Conservation (phyloP, 768 basidiomycete species). For the Cyathus striatus region DNA sequence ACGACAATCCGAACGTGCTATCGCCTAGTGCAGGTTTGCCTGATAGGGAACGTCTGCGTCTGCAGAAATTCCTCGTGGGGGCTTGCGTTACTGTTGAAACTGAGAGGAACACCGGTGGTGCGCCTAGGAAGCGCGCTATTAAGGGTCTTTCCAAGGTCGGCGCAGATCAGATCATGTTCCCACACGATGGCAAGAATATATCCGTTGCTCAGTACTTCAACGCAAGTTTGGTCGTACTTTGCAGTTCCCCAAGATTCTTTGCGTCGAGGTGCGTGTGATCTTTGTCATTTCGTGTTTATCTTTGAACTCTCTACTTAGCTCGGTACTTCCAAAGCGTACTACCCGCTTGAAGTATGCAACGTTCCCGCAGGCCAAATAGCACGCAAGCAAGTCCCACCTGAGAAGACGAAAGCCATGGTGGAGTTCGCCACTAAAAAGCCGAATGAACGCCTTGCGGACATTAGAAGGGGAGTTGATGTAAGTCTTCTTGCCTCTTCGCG, state of each 20-base stretch:
- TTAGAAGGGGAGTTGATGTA: constrained; percentile 48
- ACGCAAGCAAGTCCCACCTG: constrained; percentile 62
- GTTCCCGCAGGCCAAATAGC: constrained; percentile 66
- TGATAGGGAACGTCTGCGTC: constrained; percentile 42
- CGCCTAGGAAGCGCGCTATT: constrained; percentile 41
- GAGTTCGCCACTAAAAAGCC: constrained; percentile 67
- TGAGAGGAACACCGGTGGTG: too few relatives aligned
- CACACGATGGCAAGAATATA: constrained; percentile 31
- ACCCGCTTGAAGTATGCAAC: constrained; percentile 64
- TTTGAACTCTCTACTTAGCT: background rate
- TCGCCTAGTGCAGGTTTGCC: constrained; percentile 35
- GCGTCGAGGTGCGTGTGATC: constrained; percentile 41
- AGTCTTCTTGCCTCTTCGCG: background rate
- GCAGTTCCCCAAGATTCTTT: constrained; percentile 41
- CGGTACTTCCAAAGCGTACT: constrained; percentile 41
- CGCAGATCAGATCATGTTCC: constrained; percentile 45
- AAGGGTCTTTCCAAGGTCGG: constrained; percentile 47
- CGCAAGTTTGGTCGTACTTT: constrained; percentile 24
- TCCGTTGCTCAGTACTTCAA: constrained; percentile 15
- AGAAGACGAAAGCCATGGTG: constrained; percentile 58
- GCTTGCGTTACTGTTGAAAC: constrained; percentile 24
- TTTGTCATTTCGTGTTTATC: constrained; percentile 1
- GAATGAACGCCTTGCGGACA: constrained; percentile 46
- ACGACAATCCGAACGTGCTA: constrained; percentile 19
- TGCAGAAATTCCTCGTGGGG: constrained; percentile 31